Evolutionary conservation across 2,329 filamentous ascomycete genomes (phyloP), one percentile per base, ranked within the genome.

Genomic region (Pestalotiopsis sp.): DNA sequence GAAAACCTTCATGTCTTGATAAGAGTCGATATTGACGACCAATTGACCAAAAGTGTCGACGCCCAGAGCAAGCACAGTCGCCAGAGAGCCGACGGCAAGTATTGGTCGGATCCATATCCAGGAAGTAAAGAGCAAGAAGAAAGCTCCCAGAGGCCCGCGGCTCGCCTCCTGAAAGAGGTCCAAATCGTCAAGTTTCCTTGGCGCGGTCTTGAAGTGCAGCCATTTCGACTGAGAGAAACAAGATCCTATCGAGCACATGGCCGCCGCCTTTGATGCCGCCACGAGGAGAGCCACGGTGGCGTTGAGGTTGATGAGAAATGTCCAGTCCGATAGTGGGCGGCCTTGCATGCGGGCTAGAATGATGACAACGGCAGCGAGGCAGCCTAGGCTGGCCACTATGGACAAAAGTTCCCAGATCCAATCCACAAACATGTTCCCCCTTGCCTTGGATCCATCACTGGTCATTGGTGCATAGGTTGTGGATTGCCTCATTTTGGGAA

Each of bases 211-310:
- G 64, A 71, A 73, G 55, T 70, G 65, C 26, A 68, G 38, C 71
- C 71, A 73, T 40, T 73, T 73, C 39, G 55, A 59, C 65, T 73
- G 71, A 14, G 67, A 68, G 40, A 73, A 57, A 66, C 68, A 69
- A 6, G 65, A 40, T 39, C 64, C 67, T 14, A 73, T 55, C 24
- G 59, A 64, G 14, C 68, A 56, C 40, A 68, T 58, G 20, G 64
- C 48, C 4, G 48, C 38, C 7, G 67, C 64, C 20, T 70, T 72
- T 22, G 64, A 60, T 13, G 26, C 26, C 22, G 56, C 24, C 5
- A 26, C 24, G 4, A 58, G 56, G 2, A 58, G 11, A 13, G 56
- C 56, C 22, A 58, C 56, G 3, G 26, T 58, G 10, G 56, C 56
- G 20, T 58, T 58, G 9, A 58, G 20, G 4, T 6, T 26, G 22